Evolutionary conservation across 352 stramenopile genomes (phyloP), one percentile per base, ranked within the genome.

Genomic region (Phytopythium litorale): DNA sequence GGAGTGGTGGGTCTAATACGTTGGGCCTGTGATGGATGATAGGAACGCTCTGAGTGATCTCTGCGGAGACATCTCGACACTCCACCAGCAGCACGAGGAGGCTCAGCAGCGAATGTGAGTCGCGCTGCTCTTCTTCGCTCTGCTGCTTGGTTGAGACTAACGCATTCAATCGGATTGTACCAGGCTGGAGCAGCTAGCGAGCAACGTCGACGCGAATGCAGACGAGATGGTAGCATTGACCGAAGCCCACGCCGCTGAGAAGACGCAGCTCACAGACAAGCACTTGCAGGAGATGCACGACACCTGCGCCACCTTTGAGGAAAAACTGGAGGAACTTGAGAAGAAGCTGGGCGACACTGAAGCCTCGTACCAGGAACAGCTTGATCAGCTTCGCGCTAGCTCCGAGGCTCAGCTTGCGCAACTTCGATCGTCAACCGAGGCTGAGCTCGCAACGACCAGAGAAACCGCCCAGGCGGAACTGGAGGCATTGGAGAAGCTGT

Each of bases 161-260:
- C 35, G 35, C 16, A 16, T 48, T 16, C 13, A 3, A 37, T 49
- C 19, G 19, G 9, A n/a, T 38, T 37, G n/a, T 18, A 57, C 7
- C 55, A 85, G 72, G 55, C 15, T 63, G n/a, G 61, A 64, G 15
- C 75, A 75, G 46, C 67, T 88, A 18, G 67, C 87, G 51, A 38
- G 55, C 9, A 63, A 72, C 4, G 73, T 85, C 53, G 71, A 65
- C 46, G 67, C 76, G 37, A 78, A 69, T 25, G 73, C 76, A 5
- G 68, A 85, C 15, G 79, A 88, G 66, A 77, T 79, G 52, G 38
- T 79, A 0, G 60, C 65, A 25, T 51, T 90, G 33, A 63, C 73
- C 2, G 63, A 83, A 18, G 46, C 66, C 5, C 77, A 87, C 25
- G 58, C 65, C 6, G 59, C 45, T 0, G 78, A 90, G 18, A 70